Percentiles rank a stretch among this genome's conserved stretches.
Conservation (phyloP, 108 stramenopile species). For the Nitzschia inconspicua region DNA sequence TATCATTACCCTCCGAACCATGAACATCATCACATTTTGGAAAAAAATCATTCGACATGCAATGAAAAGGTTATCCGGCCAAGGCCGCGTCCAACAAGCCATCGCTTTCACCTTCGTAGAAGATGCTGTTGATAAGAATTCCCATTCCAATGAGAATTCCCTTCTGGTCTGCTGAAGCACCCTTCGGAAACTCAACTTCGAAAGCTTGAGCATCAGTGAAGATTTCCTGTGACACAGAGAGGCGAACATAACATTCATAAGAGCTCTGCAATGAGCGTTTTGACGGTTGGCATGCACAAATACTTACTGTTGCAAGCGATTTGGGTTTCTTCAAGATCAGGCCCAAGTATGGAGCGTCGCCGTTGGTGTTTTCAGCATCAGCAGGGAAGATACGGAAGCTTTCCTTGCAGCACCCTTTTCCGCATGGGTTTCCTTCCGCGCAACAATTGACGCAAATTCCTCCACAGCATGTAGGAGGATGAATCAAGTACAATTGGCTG, state of each 20-base stretch:
- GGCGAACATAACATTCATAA: too few relatives aligned
- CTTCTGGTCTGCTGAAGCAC: conserved; percentile 49
- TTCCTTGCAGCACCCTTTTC: conserved; percentile 64
- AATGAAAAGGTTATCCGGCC: too few relatives aligned
- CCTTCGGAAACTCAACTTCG: conserved; percentile 53
- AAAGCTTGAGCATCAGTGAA: conserved; percentile 67
- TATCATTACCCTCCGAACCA: too few relatives aligned
- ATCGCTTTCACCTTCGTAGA: conserved; percentile 53
- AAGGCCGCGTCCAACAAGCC: not conserved
- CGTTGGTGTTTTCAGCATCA: conserved; percentile 35
- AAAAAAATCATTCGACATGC: too few relatives aligned
- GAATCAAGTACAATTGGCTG: conserved; percentile 45
- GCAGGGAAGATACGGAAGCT: conserved; percentile 58
- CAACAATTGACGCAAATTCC: conserved; percentile 67
- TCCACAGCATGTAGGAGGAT: conserved; percentile 57
- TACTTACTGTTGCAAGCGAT: conserved; percentile 1
- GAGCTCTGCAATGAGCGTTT: too few relatives aligned
- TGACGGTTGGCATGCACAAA: too few relatives aligned
- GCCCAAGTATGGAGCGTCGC: conserved; percentile 47
- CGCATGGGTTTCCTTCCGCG: conserved; percentile 73
- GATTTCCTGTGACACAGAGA: conserved; percentile 39
- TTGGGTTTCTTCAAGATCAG: conserved; percentile 58
- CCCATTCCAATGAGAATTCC: conserved; percentile 47
- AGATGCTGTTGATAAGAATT: conserved; percentile 58
- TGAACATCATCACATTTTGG: too few relatives aligned